Evolutionary conservation across 805 yeast genomes (phyloP).

Genomic region (Schizosaccharomyces octosporus): DNA sequence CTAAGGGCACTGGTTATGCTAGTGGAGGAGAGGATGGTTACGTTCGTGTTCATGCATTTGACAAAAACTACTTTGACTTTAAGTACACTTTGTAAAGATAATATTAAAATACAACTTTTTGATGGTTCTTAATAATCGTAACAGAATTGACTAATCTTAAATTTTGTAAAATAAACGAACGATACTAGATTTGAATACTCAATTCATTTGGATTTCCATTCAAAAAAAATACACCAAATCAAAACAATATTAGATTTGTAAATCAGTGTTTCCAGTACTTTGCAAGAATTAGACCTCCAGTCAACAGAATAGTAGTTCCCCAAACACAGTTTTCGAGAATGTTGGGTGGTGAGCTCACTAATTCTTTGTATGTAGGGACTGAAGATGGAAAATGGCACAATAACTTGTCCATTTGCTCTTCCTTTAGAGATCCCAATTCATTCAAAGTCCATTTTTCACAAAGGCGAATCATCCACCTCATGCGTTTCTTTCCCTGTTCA

Average conservation of each 20-base stretch:
- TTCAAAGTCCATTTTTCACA: not conserved
- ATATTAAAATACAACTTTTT: not conserved
- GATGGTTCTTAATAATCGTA: not conserved
- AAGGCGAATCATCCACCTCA: slow-evolving; percentile 6
- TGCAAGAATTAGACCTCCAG: not conserved
- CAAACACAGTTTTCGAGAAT: not conserved
- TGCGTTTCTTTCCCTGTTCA: slow-evolving; percentile 4
- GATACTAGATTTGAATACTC: no score
- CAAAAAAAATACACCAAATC: no score
- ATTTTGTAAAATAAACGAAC: no score
- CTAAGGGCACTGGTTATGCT: slow-evolving; percentile 79
- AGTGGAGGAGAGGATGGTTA: slow-evolving; percentile 98
- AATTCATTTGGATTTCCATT: no score
- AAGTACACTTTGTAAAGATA: slow-evolving; percentile 12
- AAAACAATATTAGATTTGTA: no score
- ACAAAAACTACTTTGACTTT: slow-evolving; percentile 78
- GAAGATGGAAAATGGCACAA: not conserved
- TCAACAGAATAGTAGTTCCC: not conserved
- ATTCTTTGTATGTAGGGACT: not conserved
- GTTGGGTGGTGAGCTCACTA: not conserved
- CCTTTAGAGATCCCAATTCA: not conserved
- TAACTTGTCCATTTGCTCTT: not conserved
- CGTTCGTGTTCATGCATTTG: slow-evolving; percentile 81
- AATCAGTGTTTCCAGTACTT: not conserved
- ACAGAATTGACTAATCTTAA: no score